Conservation (phyloP, 257 asterid genomes). For the Solanum lignicaule region DNA sequence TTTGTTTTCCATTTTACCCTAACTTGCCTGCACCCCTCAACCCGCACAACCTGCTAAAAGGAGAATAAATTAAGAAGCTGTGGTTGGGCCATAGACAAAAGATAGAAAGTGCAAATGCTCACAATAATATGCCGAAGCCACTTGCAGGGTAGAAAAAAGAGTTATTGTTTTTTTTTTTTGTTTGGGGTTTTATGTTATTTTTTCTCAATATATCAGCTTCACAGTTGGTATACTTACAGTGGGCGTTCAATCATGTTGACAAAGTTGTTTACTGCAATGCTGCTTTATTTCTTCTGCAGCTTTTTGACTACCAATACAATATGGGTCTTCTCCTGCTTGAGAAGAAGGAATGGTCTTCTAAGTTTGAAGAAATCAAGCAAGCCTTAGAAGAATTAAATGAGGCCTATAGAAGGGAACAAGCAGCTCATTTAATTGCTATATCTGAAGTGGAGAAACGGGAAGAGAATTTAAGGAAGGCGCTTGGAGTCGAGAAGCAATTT, state of each 20-base stretch:
- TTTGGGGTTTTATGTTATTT: background rate
- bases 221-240: background rate
- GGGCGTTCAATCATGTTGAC: background rate
- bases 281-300: conserved; percentile 35
- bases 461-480: conserved; percentile 77
- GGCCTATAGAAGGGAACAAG: conserved; percentile 54
- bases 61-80: background rate
- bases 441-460: conserved; percentile 89
- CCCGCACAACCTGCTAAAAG: background rate
- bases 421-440: conserved; percentile 47
- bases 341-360: conserved; percentile 79
- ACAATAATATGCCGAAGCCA: background rate
- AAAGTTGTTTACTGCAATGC: background rate
- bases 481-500: conserved; percentile 93
- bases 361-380: conserved; percentile 57
- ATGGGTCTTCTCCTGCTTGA: conserved; percentile 94
- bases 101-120: background rate
- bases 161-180: background rate
- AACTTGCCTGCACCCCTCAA: background rate
- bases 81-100: background rate
- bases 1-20: background rate
- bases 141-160: background rate
- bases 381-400: conserved; percentile 50
- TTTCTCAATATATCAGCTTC: background rate
- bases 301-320: conserved; percentile 85